Evolutionary conservation across 306 rosid species (phyloP).

Genomic region (Inga laurina): DNA sequence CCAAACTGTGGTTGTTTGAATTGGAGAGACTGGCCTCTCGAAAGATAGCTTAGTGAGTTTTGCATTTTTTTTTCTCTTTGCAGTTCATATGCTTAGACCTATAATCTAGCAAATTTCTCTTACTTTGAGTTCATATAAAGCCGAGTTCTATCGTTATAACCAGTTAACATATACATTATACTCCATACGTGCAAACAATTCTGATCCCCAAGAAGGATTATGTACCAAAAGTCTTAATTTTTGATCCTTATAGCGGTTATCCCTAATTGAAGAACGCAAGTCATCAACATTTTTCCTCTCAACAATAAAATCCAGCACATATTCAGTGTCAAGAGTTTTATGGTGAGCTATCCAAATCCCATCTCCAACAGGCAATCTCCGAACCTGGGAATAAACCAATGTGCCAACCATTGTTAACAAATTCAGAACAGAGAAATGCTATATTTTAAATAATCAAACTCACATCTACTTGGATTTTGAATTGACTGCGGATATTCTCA

Average conservation of each 20-base stretch:
- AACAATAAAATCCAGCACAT: constrained; percentile 93
- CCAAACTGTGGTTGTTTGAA: background rate
- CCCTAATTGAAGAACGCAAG: constrained; percentile 90
- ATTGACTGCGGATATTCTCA: constrained; percentile 62
- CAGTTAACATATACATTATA: background rate
- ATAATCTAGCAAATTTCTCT: background rate
- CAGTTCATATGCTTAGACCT: background rate
- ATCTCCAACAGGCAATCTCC: constrained; percentile 92
- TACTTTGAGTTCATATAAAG: background rate
- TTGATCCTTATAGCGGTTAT: constrained; percentile 91
- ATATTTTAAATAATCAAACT: constrained; percentile 23
- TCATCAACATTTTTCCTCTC: constrained; percentile 90
- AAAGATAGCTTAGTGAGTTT: background rate
- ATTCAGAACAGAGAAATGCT: constrained; percentile 16
- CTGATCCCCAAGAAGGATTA: constrained; percentile 26
- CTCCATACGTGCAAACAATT: constrained; percentile 14
- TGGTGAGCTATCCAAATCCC: constrained; percentile 97
- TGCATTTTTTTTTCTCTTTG: background rate
- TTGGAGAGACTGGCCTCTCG: background rate
- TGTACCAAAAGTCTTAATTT: constrained; percentile 86
- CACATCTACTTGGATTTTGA: constrained; percentile 76
- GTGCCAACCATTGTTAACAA: constrained; percentile 7
- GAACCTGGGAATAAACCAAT: constrained; percentile 58
- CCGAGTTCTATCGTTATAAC: background rate
- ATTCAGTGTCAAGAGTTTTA: constrained; percentile 66